A percentile compares a stretch with the other conserved stretches of the same genome.
Conservation (phyloP, 139 green algal species). For the Zygnema cylindricum region DNA sequence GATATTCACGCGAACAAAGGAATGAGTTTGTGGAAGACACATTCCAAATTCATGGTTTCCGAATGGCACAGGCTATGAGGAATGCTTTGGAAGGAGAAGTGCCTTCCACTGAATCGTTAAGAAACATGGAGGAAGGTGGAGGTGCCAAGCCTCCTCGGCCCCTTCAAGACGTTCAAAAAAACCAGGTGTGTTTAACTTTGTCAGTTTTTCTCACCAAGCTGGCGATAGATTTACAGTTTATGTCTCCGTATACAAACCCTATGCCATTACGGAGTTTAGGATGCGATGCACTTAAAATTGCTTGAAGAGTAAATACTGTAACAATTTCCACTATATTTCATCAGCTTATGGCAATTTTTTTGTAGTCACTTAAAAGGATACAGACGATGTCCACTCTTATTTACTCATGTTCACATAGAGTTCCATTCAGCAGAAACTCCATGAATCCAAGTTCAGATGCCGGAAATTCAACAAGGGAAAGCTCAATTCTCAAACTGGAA, state of each 20-base stretch:
- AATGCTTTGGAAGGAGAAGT: not conserved
- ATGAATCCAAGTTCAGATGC: too few species aligned
- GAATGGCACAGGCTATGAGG: not conserved
- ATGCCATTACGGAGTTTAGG: too few species aligned
- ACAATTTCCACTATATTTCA: not conserved
- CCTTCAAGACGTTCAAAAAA: slow-evolving; percentile 8
- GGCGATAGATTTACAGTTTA: too few species aligned
- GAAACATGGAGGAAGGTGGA: not conserved
- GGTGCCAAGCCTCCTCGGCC: not conserved
- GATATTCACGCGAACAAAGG: not conserved
- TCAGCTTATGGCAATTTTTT: slow-evolving; percentile 4
- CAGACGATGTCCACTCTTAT: slow-evolving; percentile 1
- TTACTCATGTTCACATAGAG: too few species aligned
- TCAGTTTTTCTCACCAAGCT: too few species aligned
- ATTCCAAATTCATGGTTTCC: not conserved
- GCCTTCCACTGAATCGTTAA: not conserved
- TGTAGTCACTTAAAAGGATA: not conserved
- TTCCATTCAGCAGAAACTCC: too few species aligned
- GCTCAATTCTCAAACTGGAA: too few species aligned
- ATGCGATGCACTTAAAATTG: too few species aligned
- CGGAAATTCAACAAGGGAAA: too few species aligned
- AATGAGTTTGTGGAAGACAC: not conserved
- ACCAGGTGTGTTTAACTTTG: not conserved
- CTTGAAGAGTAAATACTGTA: slow-evolving; percentile 3
- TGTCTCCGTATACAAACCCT: too few species aligned